Conservation (phyloP, 768 basidiomycete species). For the Glaciozyma antarctica region DNA sequence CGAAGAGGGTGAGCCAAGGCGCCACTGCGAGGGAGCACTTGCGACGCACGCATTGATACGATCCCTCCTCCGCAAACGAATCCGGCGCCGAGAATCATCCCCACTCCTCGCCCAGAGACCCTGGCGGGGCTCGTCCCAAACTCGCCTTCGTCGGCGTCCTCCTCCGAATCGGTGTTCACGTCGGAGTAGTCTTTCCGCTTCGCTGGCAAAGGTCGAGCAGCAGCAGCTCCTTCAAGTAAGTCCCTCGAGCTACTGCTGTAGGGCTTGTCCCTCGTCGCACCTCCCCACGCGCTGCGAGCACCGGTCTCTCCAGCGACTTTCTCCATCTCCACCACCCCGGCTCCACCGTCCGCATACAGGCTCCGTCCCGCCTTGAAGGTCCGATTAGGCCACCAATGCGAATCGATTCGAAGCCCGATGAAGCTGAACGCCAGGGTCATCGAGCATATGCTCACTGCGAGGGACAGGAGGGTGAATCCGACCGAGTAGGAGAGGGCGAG, state of each 20-base stretch:
- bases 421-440: conserved; percentile 31
- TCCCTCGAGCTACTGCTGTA: no score
- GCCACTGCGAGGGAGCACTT: not conserved
- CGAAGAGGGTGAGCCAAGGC: not conserved
- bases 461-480: conserved; percentile 24
- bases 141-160: conserved; percentile 18
- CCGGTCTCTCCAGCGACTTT: not conserved
- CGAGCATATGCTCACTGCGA: conserved; percentile 18
- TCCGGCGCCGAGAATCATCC: conserved; percentile 22
- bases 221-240: no score
- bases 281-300: no score
- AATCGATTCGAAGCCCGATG: conserved; percentile 24
- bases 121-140: conserved; percentile 18
- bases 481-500: conserved; percentile 18
- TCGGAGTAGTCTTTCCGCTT: not conserved
- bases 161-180: not conserved
- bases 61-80: conserved; percentile 27
- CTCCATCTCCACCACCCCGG: not conserved
- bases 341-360: not conserved
- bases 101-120: conserved; percentile 8
- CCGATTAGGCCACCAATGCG: not conserved
- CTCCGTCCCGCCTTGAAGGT: not conserved
- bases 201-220: no score
- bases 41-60: conserved; percentile 23
- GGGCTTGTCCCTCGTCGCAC: no score